Conservation (phyloP, 176 grass and related monocot species). For the Eragrostis curvula region DNA sequence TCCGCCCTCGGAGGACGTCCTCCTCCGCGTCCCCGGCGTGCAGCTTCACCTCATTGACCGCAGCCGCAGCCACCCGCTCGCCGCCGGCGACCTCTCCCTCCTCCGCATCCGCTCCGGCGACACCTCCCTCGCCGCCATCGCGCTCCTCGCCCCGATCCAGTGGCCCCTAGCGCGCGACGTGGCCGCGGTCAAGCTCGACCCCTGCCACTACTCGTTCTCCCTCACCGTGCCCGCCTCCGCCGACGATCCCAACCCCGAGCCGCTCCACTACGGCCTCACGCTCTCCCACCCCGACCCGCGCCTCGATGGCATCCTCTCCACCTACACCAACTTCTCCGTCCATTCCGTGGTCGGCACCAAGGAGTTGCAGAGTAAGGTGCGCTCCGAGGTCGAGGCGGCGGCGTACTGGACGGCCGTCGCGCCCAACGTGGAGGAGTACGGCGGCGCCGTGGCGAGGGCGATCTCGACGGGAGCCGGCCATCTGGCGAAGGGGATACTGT, state of each 20-base stretch:
- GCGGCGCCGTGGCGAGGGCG: conserved; percentile 55
- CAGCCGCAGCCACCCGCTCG: conserved; percentile 68
- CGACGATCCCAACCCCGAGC: conserved; percentile 44
- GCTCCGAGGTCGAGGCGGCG: conserved; percentile 60
- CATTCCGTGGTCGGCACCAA: conserved; percentile 51
- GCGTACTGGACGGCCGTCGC: conserved; percentile 91
- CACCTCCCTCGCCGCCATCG: conserved; percentile 64
- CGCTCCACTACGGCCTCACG: conserved; percentile 83
- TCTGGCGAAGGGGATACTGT: conserved; percentile 70
- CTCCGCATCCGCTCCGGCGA: conserved; percentile 66
- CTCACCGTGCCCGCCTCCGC: conserved; percentile 60
- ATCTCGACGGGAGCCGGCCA: conserved; percentile 66
- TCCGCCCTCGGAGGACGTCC: conserved; percentile 42
- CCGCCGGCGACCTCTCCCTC: conserved; percentile 70
- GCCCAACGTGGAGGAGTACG: conserved; percentile 87
- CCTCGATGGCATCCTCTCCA: conserved; percentile 51
- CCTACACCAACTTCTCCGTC: conserved; percentile 69
- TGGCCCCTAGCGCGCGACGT: conserved; percentile 81
- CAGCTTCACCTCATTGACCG: conserved; percentile 79
- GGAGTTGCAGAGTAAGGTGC: conserved; percentile 44
- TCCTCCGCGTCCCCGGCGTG: conserved; percentile 54
- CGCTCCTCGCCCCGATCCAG: conserved; percentile 49
- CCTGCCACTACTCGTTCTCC: conserved; percentile 80
- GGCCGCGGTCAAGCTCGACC: conserved; percentile 74
- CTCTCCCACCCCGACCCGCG: conserved; percentile 49